Base-by-base conservation (phyloP, 306 rosid species). In the Glycine tomentella region DNA sequence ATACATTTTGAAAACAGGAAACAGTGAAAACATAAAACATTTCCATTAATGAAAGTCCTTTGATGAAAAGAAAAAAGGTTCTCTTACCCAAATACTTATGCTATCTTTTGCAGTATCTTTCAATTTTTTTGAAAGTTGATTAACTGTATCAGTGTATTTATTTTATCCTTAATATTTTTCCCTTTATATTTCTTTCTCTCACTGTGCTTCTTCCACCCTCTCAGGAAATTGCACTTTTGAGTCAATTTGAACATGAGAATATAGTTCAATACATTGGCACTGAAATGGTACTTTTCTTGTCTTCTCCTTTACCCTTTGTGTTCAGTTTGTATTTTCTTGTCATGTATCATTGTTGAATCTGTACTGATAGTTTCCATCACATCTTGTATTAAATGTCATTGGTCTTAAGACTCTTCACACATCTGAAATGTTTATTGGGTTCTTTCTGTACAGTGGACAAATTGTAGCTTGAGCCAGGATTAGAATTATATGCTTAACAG, bases 221-320 rank as follows among this genome's bases (percentile, higher is more conserved):
- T 72, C 94, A 93, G 97, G 97, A 93, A 90, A 93, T 93, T 81
- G 90, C 70, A 3, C 93, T 93, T 55, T 78, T 93, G 83, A 91
- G 97, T 77, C 90, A 89, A 84, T 93, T 91, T 61, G 93, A 93
- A 84, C 97, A 93, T 11, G 92, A 90, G 85, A 93, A 93, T 82
- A 90, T 93, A 84, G 97, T 93, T 72, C 93, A 85, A 77, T 93
- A 93, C 66, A 80, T 86, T 9, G 97, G 97, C 77, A 93, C 97
- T 3, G 86, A 84, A 31, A 91, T 59, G 97, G 97, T 93, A 93
- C 14, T 20, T 79, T 73, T 59, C 25, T 14, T 69, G 0, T 55
- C 74, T 56, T 68, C 40, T 76, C 59, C 38, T 46, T 62, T 5
- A 2, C 34, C 50, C 13, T 16, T 2, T 34, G 15, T 72, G 36